These are phyloP conservation scores for Saturnispora kantuleensis DNA, from an alignment of 805 yeast genomes.

Conservation along the genomic window DNA sequence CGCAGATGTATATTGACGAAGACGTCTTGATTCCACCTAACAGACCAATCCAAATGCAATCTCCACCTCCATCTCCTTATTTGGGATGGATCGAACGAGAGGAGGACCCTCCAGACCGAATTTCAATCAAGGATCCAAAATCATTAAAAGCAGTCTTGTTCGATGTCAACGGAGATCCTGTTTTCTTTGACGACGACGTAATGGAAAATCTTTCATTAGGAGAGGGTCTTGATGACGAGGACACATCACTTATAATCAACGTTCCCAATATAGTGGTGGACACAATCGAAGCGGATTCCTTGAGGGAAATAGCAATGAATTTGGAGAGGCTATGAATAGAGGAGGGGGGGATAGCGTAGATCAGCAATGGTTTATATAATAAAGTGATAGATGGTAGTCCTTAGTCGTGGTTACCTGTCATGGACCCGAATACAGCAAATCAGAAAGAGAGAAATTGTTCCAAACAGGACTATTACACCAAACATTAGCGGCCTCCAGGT, in stretches of 20 bases:
- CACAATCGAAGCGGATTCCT: constrained; percentile 21
- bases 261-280: constrained; percentile 24
- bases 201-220: constrained; percentile 7
- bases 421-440: constrained; percentile 4
- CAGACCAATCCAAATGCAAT: constrained; percentile 24
- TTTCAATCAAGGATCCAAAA: constrained; percentile 23
- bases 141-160: constrained; percentile 14
- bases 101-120: constrained; percentile 25
- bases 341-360: no score
- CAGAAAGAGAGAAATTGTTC: not conserved
- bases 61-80: constrained; percentile 30
- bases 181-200: constrained; percentile 2
- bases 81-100: constrained; percentile 23
- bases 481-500: constrained; percentile 26
- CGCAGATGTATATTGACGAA: constrained; percentile 1
- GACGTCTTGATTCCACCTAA: constrained; percentile 19
- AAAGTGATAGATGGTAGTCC: not conserved
- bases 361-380: not conserved
- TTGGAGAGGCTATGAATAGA: not conserved
- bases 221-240: constrained; percentile 8
- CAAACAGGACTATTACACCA: constrained; percentile 2
- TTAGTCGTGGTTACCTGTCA: no score
- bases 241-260: not conserved
- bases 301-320: constrained; percentile 13
- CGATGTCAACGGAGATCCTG: constrained; percentile 4